These are phyloP conservation scores for Candida suzukii DNA, from an alignment of 805 yeast species.

Conservation along the genomic window DNA sequence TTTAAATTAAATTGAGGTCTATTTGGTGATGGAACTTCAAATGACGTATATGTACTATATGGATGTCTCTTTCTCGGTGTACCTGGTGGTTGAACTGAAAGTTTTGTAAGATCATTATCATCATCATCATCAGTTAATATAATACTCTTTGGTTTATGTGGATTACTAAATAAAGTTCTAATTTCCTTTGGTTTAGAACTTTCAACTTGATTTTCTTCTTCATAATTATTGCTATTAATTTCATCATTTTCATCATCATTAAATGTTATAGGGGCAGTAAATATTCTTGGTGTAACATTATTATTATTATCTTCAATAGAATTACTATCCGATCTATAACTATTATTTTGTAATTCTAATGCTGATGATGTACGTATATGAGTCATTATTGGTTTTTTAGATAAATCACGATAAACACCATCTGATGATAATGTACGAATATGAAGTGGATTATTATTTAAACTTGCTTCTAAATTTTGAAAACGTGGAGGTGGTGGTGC, in stretches of 20 bases:
- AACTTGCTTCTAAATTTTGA: not conserved
- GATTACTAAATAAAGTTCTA: not conserved
- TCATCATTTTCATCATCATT: not conserved
- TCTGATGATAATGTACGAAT: not conserved
- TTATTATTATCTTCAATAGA: not conserved
- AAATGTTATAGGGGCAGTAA: conserved; percentile 1
- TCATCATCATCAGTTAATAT: not conserved
- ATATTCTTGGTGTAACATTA: conserved; percentile 2
- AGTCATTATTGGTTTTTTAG: not conserved
- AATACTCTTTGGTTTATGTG: not conserved
- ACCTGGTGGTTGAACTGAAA: not conserved
- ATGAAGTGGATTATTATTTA: not conserved
- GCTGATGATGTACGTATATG: not conserved
- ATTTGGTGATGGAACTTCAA: not conserved
- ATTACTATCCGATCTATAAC: not conserved
- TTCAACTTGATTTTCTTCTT: too few relatives aligned
- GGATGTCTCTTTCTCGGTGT: not conserved
- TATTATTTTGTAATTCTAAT: not conserved
- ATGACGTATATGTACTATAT: not conserved
- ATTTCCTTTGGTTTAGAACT: not conserved
- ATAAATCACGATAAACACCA: not conserved
- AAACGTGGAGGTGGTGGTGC: not conserved
- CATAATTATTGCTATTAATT: too few relatives aligned
- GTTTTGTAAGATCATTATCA: not conserved
- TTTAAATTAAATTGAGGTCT: not conserved